These are phyloP conservation scores for Clavispora asparagi DNA, from an alignment of 805 yeast genomes.

Conservation along the genomic window DNA sequence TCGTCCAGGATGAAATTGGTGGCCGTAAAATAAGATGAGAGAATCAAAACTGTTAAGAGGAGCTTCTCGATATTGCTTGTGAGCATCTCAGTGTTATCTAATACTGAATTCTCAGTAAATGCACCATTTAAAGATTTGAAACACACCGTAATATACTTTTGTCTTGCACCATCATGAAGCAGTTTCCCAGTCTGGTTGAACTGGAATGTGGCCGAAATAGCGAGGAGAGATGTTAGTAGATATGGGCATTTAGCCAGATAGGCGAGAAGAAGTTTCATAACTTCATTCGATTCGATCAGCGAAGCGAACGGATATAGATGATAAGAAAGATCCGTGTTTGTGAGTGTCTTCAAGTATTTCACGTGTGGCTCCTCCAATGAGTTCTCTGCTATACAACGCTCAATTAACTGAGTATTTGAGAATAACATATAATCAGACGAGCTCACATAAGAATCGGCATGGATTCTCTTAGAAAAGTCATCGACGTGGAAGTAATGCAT, in stretches of 20 bases:
- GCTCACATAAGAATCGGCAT: constrained; percentile 1
- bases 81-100: constrained; percentile 6
- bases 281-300: constrained; percentile 30
- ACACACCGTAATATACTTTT: constrained; percentile 18
- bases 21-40: constrained; percentile 22
- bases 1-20: constrained; percentile 8
- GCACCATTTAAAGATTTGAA: constrained; percentile 16
- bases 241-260: constrained; percentile 19
- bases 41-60: constrained; percentile 20
- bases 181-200: constrained; percentile 18
- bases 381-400: constrained; percentile 19
- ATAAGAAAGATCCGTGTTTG: constrained; percentile 24
- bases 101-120: constrained; percentile 8
- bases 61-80: constrained; percentile 19
- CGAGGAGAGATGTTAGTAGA: constrained; percentile 19
- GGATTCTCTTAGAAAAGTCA: not conserved
- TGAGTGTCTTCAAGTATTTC: constrained; percentile 25
- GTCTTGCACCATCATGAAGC: constrained; percentile 17
- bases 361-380: constrained; percentile 25
- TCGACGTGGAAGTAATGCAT: not conserved
- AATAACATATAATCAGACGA: constrained; percentile 6
- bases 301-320: constrained; percentile 35
- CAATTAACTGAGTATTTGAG: constrained; percentile 23
- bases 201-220: constrained; percentile 24
- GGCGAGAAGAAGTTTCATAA: constrained; percentile 20